Percentiles rank a stretch among this genome's conserved stretches.
phyloP scores from a whole-genome alignment of 129 eudicot genomes.

The Helianthus tuberosus region DNA sequence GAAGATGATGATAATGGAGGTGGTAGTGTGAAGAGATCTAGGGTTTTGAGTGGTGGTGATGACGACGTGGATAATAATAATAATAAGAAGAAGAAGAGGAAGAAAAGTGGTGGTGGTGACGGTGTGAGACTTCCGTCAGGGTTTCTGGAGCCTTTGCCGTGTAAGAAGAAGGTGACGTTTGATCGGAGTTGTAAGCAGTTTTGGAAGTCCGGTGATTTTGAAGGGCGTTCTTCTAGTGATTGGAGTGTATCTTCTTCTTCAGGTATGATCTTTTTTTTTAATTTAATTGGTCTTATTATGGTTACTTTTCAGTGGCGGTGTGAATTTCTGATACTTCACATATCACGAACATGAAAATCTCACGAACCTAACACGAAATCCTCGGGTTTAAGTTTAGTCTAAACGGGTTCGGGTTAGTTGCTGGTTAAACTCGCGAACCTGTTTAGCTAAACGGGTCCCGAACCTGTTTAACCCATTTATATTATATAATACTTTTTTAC shows the following conservation, averaged over 20 bases:
- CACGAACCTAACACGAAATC: too few relatives aligned
- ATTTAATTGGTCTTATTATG: too few relatives aligned
- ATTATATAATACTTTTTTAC: too few relatives aligned
- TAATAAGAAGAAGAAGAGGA: constrained; percentile 26
- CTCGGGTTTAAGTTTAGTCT: too few relatives aligned
- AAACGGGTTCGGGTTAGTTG: too few relatives aligned
- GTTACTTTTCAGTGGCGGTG: too few relatives aligned
- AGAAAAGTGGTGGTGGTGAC: constrained; percentile 5
- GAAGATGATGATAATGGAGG: not conserved
- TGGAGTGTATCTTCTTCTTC: constrained; percentile 33
- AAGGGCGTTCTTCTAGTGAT: constrained; percentile 34
- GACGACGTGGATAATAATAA: not conserved
- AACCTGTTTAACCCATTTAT: too few relatives aligned
- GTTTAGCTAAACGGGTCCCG: too few relatives aligned
- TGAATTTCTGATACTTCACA: too few relatives aligned
- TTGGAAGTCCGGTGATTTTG: constrained; percentile 88
- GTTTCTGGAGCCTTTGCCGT: constrained; percentile 57
- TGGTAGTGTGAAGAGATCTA: constrained; percentile 18
- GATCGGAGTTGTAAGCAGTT: constrained; percentile 50
- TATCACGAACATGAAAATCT: too few relatives aligned
- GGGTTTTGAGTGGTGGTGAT: constrained; percentile 20
- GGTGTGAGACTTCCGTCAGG: constrained; percentile 49
- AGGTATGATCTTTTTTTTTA: constrained; percentile 38
- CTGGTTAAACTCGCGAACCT: too few relatives aligned
- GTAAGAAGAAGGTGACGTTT: constrained; percentile 7